Percentiles rank a stretch among this genome's conserved stretches.
Evolutionary conservation across 2,329 filamentous ascomycete species (phyloP).

Genomic region (Paecilomyces niveus): DNA sequence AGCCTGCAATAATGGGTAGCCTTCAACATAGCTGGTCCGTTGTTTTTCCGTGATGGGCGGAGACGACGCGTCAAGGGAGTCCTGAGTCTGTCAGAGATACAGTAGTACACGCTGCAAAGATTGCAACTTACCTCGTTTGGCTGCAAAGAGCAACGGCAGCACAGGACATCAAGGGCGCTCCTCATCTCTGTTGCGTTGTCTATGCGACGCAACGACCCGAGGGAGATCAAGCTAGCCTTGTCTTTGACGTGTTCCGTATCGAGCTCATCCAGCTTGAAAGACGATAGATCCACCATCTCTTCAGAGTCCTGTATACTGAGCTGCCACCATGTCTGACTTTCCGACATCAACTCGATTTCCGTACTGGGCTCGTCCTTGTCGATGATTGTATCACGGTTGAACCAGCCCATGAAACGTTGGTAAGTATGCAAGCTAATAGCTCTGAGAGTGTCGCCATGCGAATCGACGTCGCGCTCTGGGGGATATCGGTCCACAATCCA

Average conservation of each 20-base stretch:
- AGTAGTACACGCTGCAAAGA: neutral
- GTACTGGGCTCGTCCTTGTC: conserved; percentile 35
- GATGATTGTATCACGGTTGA: conserved; percentile 54
- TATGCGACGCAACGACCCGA: conserved; percentile 21
- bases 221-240: conserved; percentile 13
- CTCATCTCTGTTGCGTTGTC: conserved; percentile 25
- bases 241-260: neutral
- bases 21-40: conserved; percentile 49
- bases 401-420: conserved; percentile 65
- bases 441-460: conserved; percentile 60
- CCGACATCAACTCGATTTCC: conserved; percentile 57
- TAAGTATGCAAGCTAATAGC: conserved; percentile 81
- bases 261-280: neutral
- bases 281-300: conserved; percentile 33
- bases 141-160: conserved; percentile 18
- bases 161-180: conserved; percentile 31
- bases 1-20: conserved; percentile 47
- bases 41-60: conserved; percentile 51
- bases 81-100: conserved; percentile 27
- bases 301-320: conserved; percentile 56
- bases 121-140: conserved; percentile 18
- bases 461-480: conserved; percentile 60
- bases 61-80: conserved; percentile 55
- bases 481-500: conserved; percentile 83
- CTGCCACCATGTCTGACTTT: conserved; percentile 62